Base-by-base conservation (phyloP, 495 filamentous ascomycete genomes). In the Talaromyces trachyspermus region DNA sequence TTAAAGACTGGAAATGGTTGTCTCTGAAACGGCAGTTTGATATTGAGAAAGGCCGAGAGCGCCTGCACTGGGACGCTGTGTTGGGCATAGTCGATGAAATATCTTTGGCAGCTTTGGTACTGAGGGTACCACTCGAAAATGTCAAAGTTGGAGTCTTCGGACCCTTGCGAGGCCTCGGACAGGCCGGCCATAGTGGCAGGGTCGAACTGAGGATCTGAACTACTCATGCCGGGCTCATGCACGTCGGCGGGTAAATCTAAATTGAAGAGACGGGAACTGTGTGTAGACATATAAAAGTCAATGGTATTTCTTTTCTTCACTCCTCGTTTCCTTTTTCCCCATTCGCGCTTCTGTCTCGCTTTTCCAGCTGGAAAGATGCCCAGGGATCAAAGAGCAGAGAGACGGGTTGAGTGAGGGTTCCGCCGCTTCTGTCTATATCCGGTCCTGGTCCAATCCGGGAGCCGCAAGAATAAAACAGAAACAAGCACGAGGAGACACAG, bases 21-120 rank as follows among this genome's bases (percentile, higher is more conserved):
- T 41, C 66, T 61, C 51, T 76, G 71, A 49, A 70, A 70, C 26
- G 75, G 74, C n/a, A 78, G 66, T 37, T 54, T 65, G 50, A 78
- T 96, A 82, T 98, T 98, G 68, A 96, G 66, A 63, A 91, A 92
- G 17, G 90, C 86, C 12, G 90, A 88, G 41, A 97, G 74, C 17
- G 89, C 88, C 66, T 96, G 90, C 15, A 94, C 85, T 30, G 81
- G 76, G 29, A 72, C 77, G 49, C 79, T 83, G 65, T 94, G 86
- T 59, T 97, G 92, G 4, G 89, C 88, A 61, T 90, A 81, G 58
- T 95, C 88, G 54, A 96, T 71, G 67, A 98, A 98, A 71, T 94
- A 96, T 30, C 80, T 79, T 50, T 91, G 86, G 65, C 92, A 98
- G 53, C 80, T 88, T 61, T 91, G 87, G 65, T 95, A 95, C 41